A percentile compares a stretch with the other conserved stretches of the same genome.
These are phyloP conservation scores for Tolypocladium nubicola DNA, from an alignment of 2,329 filamentous ascomycete species.

Conservation along the genomic window DNA sequence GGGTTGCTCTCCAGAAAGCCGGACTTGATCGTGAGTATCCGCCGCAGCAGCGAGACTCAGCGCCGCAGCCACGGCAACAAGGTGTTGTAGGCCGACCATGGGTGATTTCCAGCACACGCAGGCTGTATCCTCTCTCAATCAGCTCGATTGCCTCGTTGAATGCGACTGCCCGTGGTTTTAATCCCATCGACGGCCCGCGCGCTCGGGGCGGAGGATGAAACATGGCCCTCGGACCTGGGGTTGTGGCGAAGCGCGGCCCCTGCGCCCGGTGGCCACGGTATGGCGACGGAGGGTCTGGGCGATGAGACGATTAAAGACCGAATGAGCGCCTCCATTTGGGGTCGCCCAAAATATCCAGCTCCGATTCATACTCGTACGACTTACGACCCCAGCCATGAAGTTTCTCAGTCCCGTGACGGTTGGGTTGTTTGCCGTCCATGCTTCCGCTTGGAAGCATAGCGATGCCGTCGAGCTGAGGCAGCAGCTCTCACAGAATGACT, in stretches of 20 bases:
- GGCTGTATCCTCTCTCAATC: not conserved
- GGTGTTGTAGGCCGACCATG: conserved; percentile 1
- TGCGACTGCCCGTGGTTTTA: not conserved
- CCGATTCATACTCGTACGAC: too few relatives aligned
- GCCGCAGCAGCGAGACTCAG: not conserved
- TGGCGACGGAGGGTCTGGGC: too few relatives aligned
- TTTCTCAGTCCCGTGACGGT: not conserved
- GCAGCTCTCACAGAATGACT: conserved; percentile 7
- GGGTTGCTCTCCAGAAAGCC: not conserved
- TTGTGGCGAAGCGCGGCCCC: not conserved
- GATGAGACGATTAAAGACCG: not conserved
- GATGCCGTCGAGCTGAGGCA: conserved; percentile 3
- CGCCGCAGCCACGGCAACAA: not conserved
- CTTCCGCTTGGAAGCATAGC: conserved; percentile 4
- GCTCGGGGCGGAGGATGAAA: not conserved
- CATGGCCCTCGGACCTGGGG: not conserved
- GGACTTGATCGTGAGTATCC: not conserved
- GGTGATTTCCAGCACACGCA: not conserved
- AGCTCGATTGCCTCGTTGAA: too few relatives aligned
- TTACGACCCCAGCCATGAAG: not conserved
- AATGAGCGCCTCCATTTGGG: not conserved
- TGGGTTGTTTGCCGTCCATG: conserved; percentile 2
- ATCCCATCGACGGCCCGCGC: not conserved
- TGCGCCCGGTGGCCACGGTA: not conserved
- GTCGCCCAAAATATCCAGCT: not conserved